Evolutionary conservation across 106 monocot species (phyloP), one percentile per base, ranked within the genome.

Genomic region (Agapanthus africanus): DNA sequence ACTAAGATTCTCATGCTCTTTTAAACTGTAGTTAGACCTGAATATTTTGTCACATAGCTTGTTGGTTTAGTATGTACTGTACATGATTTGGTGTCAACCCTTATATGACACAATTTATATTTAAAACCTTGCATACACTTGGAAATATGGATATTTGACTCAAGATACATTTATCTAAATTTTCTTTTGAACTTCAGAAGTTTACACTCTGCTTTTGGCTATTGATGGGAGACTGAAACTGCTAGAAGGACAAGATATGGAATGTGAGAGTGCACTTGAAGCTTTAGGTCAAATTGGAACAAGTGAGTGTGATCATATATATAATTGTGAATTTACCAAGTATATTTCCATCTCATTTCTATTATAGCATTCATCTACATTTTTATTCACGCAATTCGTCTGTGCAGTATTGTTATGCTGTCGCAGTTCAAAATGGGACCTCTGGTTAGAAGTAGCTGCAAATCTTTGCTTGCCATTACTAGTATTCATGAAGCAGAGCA

Each of bases 241-340:
- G 50, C 73, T 82, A 32, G 73, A 77, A 41, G 71, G 47, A 73
- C 78, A 80, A 56, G 69, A 87, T 71, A 80, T 90, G 77, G 97
- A 97, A 85, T 70, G n/a, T 81, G 97, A 97, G 70, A 77, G 74
- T 74, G 84, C 76, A 41, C 66, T 97, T 63, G 97, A 97, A 81
- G 81, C 97, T 22, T 76, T 97, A 70, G 92, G 97, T n/a, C 82
- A 70, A 75, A 87, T 97, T 67, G 97, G 97, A 75, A 59, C 78
- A 46, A 80, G 97, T 97, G 79, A 79, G 89, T 79, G 14, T 57
- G 30, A 3, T n/a, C 2, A n/a, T 50, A 2, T 50, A 2, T 50
- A 3, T 21, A 1, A 50, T 21, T n/a, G n/a, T n/a, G n/a, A n/a
- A n/a, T n/a, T n/a, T 50, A 50, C 50, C 18, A 50, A 44, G 44